These are phyloP conservation scores for Ceriops zippeliana DNA, from an alignment of 345 rosid genomes.

Conservation along the genomic window DNA sequence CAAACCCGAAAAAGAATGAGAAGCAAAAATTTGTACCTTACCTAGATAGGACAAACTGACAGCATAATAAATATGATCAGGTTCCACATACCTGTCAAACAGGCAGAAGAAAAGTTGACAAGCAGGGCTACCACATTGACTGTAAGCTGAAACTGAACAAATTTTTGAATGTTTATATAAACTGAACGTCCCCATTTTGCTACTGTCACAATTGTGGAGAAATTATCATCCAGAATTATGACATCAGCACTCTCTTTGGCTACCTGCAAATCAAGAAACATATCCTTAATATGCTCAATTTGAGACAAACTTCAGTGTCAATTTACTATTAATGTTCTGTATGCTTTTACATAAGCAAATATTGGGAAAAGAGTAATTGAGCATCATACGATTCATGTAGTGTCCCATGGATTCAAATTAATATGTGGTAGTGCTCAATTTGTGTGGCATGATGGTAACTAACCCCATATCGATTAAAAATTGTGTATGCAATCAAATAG, in stretches of 20 bases:
- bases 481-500: not conserved
- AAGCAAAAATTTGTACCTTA: not conserved
- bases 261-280: conserved; percentile 15
- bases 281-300: conserved; percentile 1
- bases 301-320: not conserved
- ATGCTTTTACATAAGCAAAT: too few species aligned
- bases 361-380: too few species aligned
- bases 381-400: not conserved
- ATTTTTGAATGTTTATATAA: conserved; percentile 33
- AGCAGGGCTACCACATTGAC: conserved; percentile 32
- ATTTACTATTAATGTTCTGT: too few species aligned
- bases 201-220: conserved; percentile 32
- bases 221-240: conserved; percentile 34
- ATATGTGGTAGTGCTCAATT: not conserved
- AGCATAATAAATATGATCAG: conserved; percentile 5
- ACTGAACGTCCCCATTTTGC: conserved; percentile 39
- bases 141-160: conserved; percentile 34
- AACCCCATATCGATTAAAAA: not conserved
- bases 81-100: conserved; percentile 61
- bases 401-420: not conserved
- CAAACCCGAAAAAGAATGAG: conserved; percentile 1
- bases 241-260: conserved; percentile 38
- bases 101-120: conserved; percentile 61
- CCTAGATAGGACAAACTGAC: conserved; percentile 1
- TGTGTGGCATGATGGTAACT: not conserved